Evolutionary conservation across 23 red algal genomes (phyloP).

Genomic region (Gracilaria vermiculophylla): DNA sequence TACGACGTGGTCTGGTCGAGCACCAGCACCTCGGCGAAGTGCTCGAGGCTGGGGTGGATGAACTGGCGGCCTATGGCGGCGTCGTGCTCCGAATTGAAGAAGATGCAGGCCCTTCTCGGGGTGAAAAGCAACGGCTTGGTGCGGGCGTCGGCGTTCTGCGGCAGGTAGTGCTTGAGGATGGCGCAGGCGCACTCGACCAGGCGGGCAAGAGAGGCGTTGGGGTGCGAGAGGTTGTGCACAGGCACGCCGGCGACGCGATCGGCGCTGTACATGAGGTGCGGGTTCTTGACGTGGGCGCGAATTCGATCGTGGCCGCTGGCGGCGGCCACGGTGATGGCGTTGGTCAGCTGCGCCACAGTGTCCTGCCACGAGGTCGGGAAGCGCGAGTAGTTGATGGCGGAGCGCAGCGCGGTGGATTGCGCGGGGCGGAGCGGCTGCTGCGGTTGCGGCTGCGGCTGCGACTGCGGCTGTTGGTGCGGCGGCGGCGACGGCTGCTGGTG

Average conservation of each 20-base stretch:
- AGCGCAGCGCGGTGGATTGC: not conserved
- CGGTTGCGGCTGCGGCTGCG: too few species aligned
- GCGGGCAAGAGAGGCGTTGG: not conserved
- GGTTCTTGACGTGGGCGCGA: conserved; percentile 51
- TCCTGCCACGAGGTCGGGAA: conserved; percentile 52
- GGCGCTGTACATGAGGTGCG: conserved; percentile 19
- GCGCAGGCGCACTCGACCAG: conserved; percentile 30
- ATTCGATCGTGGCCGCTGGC: conserved; percentile 48
- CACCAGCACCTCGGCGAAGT: conserved; percentile 11
- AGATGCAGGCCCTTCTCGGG: not conserved
- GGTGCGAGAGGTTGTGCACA: not conserved
- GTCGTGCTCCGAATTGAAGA: conserved; percentile 39
- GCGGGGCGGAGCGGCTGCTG: too few species aligned
- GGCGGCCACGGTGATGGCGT: conserved; percentile 17
- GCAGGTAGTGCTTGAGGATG: not conserved
- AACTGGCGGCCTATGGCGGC: not conserved
- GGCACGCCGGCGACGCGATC: not conserved
- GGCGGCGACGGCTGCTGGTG: too few species aligned
- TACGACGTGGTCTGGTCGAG: not conserved
- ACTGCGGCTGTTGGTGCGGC: too few species aligned
- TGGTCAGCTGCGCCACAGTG: conserved; percentile 8
- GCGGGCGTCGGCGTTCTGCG: not conserved
- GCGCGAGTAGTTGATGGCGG: conserved; percentile 36
- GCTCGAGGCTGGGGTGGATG: not conserved
- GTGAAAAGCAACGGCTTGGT: not conserved